Conservation (phyloP, 257 asterid genomes). For the Galeopsis tetrahit region DNA sequence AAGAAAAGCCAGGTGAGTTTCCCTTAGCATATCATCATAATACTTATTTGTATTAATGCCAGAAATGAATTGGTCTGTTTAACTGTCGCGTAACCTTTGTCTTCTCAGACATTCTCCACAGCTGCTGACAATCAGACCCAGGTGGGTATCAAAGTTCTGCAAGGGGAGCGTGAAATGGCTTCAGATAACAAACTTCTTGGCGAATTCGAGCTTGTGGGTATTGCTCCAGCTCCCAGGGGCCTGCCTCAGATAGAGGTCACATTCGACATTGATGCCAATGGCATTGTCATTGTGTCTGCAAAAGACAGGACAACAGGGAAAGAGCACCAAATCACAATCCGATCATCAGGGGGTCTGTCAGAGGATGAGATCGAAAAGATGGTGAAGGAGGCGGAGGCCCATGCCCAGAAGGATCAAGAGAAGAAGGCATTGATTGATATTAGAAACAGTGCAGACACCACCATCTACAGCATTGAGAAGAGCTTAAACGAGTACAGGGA, state of each 20-base stretch:
- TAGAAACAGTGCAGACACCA: constrained; percentile 63
- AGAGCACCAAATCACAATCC: constrained; percentile 71
- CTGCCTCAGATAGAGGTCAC: constrained; percentile 74
- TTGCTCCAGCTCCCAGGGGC: constrained; percentile 77
- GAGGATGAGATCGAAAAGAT: constrained; percentile 70
- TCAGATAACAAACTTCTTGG: constrained; percentile 63
- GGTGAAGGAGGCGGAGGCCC: constrained; percentile 74
- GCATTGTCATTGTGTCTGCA: constrained; percentile 67
- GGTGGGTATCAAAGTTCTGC: constrained; percentile 69
- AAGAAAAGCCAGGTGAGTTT: constrained; percentile 70
- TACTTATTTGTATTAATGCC: neutral
- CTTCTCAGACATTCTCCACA: constrained; percentile 64
- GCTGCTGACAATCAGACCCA: constrained; percentile 81
- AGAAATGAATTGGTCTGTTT: neutral
- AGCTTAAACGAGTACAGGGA: constrained; percentile 64
- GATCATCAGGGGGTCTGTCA: constrained; percentile 67
- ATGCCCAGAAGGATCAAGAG: constrained; percentile 73
- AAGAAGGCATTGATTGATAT: constrained; percentile 64
- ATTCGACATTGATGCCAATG: constrained; percentile 75
- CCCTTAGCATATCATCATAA: neutral
- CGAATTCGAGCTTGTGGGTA: constrained; percentile 68
- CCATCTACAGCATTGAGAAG: constrained; percentile 66
- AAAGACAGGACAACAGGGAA: constrained; percentile 68
- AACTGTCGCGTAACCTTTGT: neutral
- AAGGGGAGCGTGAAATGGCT: constrained; percentile 80